Evolutionary conservation across 2,329 filamentous ascomycete species (phyloP).

Genomic region (Cladosporium sp.): DNA sequence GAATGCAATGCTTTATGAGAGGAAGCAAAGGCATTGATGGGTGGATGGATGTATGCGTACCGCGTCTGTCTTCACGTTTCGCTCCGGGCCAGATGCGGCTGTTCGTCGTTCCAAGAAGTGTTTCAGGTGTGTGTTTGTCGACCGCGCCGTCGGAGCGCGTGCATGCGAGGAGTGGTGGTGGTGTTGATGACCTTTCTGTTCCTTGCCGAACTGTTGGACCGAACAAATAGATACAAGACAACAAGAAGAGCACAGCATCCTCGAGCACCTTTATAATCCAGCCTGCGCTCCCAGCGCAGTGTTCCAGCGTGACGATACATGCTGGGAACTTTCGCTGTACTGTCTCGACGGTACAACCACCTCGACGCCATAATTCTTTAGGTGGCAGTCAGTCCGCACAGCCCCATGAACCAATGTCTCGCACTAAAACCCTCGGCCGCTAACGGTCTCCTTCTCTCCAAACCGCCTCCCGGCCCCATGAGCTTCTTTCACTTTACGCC

Average conservation of each 20-base stretch:
- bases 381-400: slow-evolving; percentile 11
- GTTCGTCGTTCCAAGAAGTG: not conserved
- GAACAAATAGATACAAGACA: not conserved
- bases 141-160: slow-evolving; percentile 2
- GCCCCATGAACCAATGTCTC: slow-evolving; percentile 12
- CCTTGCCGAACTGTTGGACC: not conserved
- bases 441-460: slow-evolving; percentile 64
- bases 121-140: slow-evolving; percentile 11
- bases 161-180: not conserved
- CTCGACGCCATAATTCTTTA: slow-evolving; percentile 10
- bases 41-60: not conserved
- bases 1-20: not conserved
- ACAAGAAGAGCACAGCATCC: not conserved
- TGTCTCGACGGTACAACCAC: slow-evolving; percentile 11
- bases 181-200: not conserved
- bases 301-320: slow-evolving; percentile 10
- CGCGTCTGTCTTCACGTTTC: slow-evolving; percentile 13
- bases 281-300: not conserved
- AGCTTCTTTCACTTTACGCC: too few species aligned
- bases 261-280: not conserved
- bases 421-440: slow-evolving; percentile 26
- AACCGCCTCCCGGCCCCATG: slow-evolving; percentile 69
- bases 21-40: not conserved
- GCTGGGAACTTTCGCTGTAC: slow-evolving; percentile 5
- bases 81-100: not conserved